Percentiles rank a stretch among this genome's conserved stretches.
These are phyloP conservation scores for Fusarium sublunatum DNA, from an alignment of 2,329 filamentous ascomycete species.

Conservation along the genomic window DNA sequence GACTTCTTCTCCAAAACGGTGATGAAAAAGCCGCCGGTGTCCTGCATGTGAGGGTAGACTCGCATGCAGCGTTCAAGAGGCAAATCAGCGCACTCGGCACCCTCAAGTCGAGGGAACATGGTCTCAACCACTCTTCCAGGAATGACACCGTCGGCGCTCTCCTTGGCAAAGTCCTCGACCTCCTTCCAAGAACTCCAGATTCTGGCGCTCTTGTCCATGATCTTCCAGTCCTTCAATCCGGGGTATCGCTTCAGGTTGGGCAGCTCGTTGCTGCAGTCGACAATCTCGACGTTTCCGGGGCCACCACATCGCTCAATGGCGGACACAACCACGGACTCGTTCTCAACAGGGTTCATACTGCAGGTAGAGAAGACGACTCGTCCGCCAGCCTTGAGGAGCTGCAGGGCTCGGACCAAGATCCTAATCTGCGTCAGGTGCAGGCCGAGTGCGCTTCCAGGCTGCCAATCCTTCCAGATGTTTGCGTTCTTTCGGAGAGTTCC, in stretches of 20 bases:
- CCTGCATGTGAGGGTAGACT: constrained; percentile 93
- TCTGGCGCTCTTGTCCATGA: constrained; percentile 86
- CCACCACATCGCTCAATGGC: constrained; percentile 94
- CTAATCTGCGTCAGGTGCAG: constrained; percentile 87
- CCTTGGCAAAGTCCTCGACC: constrained; percentile 75
- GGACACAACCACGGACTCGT: constrained; percentile 89
- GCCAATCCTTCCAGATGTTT: constrained; percentile 96
- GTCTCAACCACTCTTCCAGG: constrained; percentile 78
- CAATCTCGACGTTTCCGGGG: constrained; percentile 79
- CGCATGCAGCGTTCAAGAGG: constrained; percentile 92
- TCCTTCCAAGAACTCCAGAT: constrained; percentile 87
- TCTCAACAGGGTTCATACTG: constrained; percentile 98
- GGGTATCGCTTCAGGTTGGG: constrained; percentile 79
- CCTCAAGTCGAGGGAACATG: constrained; percentile 80
- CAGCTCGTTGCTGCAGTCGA: constrained; percentile 84
- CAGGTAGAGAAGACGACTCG: constrained; percentile 98
- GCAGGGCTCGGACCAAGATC: constrained; percentile 90
- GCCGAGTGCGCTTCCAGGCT: constrained; percentile 85
- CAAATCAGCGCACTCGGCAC: constrained; percentile 67
- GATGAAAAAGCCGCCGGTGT: constrained; percentile 98
- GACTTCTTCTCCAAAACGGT: constrained; percentile 91
- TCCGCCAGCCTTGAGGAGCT: constrained; percentile 95
- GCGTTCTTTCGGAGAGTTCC: constrained; percentile 94
- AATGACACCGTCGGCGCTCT: constrained; percentile 62
- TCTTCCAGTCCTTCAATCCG: constrained; percentile 84